Conservation (phyloP, 2,329 filamentous ascomycete species). For the Setomelanomma holmii region DNA sequence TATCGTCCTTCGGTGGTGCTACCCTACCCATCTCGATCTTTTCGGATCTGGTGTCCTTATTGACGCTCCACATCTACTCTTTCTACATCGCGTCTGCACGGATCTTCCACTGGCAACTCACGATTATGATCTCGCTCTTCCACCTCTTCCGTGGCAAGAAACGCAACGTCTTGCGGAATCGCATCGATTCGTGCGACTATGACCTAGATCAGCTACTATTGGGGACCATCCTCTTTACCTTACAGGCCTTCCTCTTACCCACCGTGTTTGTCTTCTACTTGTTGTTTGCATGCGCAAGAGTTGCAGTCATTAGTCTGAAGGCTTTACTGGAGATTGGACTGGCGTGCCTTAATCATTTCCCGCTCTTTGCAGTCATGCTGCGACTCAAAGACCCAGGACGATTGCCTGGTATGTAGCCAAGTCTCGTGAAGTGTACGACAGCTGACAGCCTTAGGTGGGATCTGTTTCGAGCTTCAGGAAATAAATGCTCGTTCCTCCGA, state of each 20-base stretch:
- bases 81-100: constrained; percentile 97
- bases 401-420: constrained; percentile 70
- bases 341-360: constrained; percentile 96
- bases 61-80: constrained; percentile 96
- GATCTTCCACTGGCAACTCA: constrained; percentile 98
- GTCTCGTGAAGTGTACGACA: background rate
- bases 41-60: constrained; percentile 87
- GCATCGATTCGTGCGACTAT: constrained; percentile 98
- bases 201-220: constrained; percentile 95
- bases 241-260: constrained; percentile 92
- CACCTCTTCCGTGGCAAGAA: constrained; percentile 98
- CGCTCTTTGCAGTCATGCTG: constrained; percentile 95
- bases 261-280: constrained; percentile 97
- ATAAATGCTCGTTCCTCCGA: constrained; percentile 51
- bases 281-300: constrained; percentile 91
- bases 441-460: constrained; percentile 63
- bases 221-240: constrained; percentile 93
- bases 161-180: constrained; percentile 93
- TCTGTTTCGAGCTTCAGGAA: constrained; percentile 88
- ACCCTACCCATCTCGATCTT: constrained; percentile 97
- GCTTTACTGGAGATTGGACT: constrained; percentile 89
- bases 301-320: constrained; percentile 94
- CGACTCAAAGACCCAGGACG: constrained; percentile 90
- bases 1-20: constrained; percentile 92
- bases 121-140: constrained; percentile 95